Evolutionary conservation across 2,329 filamentous ascomycete species (phyloP).

Genomic region (Cladosporium sp.): DNA sequence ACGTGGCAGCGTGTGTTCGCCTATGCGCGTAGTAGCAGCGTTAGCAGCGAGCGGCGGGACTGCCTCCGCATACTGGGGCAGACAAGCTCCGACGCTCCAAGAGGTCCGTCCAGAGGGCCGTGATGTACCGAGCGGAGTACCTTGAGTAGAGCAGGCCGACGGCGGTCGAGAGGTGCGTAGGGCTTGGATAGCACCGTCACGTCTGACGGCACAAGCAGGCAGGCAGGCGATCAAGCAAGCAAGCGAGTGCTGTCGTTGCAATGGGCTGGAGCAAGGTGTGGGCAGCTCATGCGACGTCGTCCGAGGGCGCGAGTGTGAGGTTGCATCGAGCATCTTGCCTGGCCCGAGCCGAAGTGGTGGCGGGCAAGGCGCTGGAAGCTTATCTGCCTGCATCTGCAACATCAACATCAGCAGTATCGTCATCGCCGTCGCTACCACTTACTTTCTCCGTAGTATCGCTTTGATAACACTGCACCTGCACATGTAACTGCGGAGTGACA

Average conservation of each 20-base stretch:
- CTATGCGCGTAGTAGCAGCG: conserved; percentile 1
- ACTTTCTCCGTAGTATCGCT: too few species aligned
- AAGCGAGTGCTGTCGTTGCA: conserved; percentile 20
- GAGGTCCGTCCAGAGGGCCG: not conserved
- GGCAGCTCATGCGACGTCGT: conserved; percentile 23
- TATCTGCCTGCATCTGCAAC: not conserved
- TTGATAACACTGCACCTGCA: too few species aligned
- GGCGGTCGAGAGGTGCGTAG: not conserved
- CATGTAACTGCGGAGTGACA: conserved; percentile 14
- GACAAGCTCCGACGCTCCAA: not conserved
- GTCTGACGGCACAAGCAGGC: conserved; percentile 2
- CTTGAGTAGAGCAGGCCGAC: not conserved
- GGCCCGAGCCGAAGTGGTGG: conserved; percentile 6
- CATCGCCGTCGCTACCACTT: not conserved
- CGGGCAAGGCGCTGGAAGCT: not conserved
- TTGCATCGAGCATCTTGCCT: conserved; percentile 3
- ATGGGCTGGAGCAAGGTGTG: conserved; percentile 16
- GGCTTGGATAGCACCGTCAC: conserved; percentile 16
- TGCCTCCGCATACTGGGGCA: conserved; percentile 12
- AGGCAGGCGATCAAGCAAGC: not conserved
- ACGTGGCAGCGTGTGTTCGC: conserved; percentile 14
- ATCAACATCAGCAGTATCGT: not conserved
- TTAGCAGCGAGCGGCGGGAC: conserved; percentile 4
- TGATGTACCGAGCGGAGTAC: not conserved
- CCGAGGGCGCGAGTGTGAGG: conserved; percentile 10